Evolutionary conservation across 306 rosid species (phyloP).

Genomic region (Vigna unguiculata): DNA sequence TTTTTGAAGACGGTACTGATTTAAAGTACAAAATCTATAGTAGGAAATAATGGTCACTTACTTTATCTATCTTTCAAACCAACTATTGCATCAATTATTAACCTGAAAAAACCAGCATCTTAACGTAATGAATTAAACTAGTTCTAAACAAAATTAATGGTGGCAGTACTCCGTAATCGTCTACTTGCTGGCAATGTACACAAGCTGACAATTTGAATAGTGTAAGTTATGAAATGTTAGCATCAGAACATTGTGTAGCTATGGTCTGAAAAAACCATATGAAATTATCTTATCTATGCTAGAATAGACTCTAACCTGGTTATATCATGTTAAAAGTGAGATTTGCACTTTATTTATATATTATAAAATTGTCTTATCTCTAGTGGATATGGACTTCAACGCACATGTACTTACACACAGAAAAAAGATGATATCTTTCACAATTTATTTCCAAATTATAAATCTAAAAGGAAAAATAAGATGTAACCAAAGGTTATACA

Average conservation of each 20-base stretch:
- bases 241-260: neutral
- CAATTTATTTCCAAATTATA: neutral
- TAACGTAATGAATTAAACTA: neutral
- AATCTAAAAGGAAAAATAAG: neutral
- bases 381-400: too few relatives aligned
- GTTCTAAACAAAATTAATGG: constrained; percentile 13
- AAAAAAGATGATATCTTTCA: neutral
- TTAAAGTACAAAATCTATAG: neutral
- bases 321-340: too few relatives aligned
- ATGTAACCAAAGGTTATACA: neutral
- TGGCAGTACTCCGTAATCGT: neutral
- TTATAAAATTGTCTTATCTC: too few relatives aligned
- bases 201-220: neutral
- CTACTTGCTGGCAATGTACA: neutral
- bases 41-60: neutral
- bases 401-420: too few relatives aligned
- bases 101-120: neutral
- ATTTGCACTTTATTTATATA: too few relatives aligned
- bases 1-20: neutral
- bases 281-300: too few relatives aligned
- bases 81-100: neutral
- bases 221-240: neutral
- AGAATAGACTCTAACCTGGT: too few relatives aligned
- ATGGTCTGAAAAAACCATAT: neutral
- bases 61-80: constrained; percentile 30